phyloP scores from a whole-genome alignment of 805 yeast species.

The Saturnispora galanensis region DNA sequence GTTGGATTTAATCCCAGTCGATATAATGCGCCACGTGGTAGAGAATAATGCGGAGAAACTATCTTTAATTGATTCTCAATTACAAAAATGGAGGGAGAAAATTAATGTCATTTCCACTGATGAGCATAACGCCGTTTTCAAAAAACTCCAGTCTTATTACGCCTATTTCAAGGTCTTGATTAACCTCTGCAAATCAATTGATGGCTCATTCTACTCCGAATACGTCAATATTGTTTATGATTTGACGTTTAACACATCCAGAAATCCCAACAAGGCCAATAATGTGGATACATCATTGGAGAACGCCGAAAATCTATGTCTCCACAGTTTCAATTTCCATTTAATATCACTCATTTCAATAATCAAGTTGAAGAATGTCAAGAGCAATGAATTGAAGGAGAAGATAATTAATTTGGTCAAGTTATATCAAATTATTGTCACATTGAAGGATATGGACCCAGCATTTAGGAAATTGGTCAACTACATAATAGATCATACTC shows the following conservation, averaged over 20 bases:
- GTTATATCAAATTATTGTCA: slow-evolving; percentile 19
- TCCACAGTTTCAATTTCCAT: slow-evolving; percentile 27
- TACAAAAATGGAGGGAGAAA: slow-evolving; percentile 20
- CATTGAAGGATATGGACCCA: slow-evolving; percentile 19
- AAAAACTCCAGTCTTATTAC: slow-evolving; percentile 24
- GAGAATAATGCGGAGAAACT: slow-evolving; percentile 14
- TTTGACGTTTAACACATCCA: slow-evolving; percentile 14
- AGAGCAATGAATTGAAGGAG: slow-evolving; percentile 10
- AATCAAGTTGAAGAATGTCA: slow-evolving; percentile 14
- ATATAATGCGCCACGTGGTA: slow-evolving; percentile 18
- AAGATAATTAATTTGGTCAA: slow-evolving; percentile 16
- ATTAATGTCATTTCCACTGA: slow-evolving; percentile 15
- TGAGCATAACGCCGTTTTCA: slow-evolving; percentile 19
- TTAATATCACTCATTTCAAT: slow-evolving; percentile 21
- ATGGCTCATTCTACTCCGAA: slow-evolving; percentile 17
- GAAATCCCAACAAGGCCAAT: slow-evolving; percentile 7
- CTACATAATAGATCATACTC: slow-evolving; percentile 15
- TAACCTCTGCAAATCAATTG: slow-evolving; percentile 13
- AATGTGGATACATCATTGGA: slow-evolving; percentile 14
- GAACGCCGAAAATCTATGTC: slow-evolving; percentile 20
- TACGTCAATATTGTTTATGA: slow-evolving; percentile 19
- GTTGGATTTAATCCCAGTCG: slow-evolving; percentile 24
- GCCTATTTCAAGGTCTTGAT: slow-evolving; percentile 23
- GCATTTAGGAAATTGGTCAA: slow-evolving; percentile 14
- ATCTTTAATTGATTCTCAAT: slow-evolving; percentile 15